Base-by-base conservation (phyloP, 805 yeast genomes). In the Metschnikowia gelsemii region DNA sequence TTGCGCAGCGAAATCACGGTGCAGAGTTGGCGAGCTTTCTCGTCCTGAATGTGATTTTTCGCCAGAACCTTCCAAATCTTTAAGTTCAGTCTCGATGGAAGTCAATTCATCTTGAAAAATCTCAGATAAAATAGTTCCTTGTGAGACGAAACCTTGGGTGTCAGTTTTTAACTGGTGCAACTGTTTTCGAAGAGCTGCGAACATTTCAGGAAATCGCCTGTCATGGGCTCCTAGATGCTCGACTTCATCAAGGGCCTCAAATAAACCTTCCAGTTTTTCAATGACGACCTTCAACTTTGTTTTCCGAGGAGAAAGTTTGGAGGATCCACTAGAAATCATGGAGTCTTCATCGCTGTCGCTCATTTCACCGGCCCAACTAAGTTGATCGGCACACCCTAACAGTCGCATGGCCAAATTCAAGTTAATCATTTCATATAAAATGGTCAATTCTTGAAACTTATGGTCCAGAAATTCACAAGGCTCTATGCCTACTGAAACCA, bases 401-500 rank as follows among this genome's bases (percentile, higher is more conserved):
- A 22, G 19, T 32, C 35, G 9, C 26, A 32, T 32, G n/a, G 39
- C 32, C 12, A 8, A 8, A 13, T 35, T 27, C 22, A 28, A 16
- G 21, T 27, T 9, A 25, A 35, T 35, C 39, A 35, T 35, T 13
- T 28, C 27, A 17, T 28, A 29, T 13, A 35, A 16, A 11, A 19
- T 14, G 7, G 5, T 13, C 26, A 32, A 31, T 5, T 6, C n/a
- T 31, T 31, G 24, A 12, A 31, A 18, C 12, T 31, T 16, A 5
- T 31, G 16, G 12, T 2, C 29, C 12, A n/a, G 16, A 7, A n/a
- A 13, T 4, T 26, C 8, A 8, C 4, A 26, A 26, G 14, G 29
- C 18, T 14, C 11, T 16, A 3, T 2, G 17, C 21, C 29, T n/a
- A n/a, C 13, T 3, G 32, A 29, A 16, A 3, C 14, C 21, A 3